phyloP scores from a whole-genome alignment of 345 rosid genomes.

The Acer negundo region DNA sequence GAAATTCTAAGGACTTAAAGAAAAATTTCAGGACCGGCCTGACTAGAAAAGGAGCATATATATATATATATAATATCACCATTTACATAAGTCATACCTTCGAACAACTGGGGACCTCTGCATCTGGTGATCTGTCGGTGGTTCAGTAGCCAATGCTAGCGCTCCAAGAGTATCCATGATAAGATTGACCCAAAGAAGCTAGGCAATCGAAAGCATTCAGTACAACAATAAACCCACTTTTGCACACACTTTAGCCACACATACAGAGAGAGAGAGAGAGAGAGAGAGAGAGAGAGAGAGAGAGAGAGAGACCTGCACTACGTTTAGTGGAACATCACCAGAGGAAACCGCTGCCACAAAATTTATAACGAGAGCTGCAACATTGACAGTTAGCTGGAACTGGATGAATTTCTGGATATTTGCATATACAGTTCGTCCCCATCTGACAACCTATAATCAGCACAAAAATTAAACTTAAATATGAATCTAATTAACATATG shows the following conservation, averaged over 20 bases:
- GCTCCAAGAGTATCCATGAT: slow-evolving; percentile 99
- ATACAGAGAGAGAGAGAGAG: background rate
- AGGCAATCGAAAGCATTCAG: slow-evolving; percentile 12
- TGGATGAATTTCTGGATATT: slow-evolving; percentile 98
- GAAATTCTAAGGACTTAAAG: no score
- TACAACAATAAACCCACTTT: background rate
- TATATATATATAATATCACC: no score
- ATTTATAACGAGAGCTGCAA: slow-evolving; percentile 89
- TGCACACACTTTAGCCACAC: background rate
- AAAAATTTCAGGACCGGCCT: no score
- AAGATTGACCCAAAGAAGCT: slow-evolving; percentile 98
- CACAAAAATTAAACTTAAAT: background rate
- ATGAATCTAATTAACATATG: background rate
- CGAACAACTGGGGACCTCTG: no score
- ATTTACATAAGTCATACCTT: no score
- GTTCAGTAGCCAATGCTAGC: no score
- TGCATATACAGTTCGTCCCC: slow-evolving; percentile 99
- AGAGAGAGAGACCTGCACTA: slow-evolving; percentile 72
- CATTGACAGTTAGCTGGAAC: slow-evolving; percentile 96
- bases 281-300: slow-evolving; percentile 23
- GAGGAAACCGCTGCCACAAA: slow-evolving; percentile 91
- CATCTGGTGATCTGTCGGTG: no score
- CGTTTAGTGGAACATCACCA: slow-evolving; percentile 95
- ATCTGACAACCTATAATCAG: slow-evolving; percentile 73
- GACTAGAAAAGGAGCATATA: no score